Conservation (phyloP, 495 filamentous ascomycete species). For the Glutinoglossum americanum region DNA sequence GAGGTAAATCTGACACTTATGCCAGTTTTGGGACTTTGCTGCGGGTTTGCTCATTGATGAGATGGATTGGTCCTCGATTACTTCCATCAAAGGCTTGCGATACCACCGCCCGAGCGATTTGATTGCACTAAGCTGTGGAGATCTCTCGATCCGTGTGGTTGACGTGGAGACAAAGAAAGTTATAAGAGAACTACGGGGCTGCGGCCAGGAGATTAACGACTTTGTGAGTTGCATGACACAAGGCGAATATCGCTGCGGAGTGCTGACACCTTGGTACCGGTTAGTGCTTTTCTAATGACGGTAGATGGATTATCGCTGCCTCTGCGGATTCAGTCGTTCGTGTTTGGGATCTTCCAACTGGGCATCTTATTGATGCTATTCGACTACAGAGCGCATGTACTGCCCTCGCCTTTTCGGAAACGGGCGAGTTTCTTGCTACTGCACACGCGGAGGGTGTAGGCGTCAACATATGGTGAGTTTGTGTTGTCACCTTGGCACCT, state of each 20-base stretch:
- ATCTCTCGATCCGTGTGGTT: constrained; percentile 67
- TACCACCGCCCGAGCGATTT: constrained; percentile 68
- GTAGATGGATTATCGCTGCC: constrained; percentile 79
- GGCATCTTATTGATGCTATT: constrained; percentile 82
- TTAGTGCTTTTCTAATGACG: constrained; percentile 67
- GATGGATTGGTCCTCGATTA: constrained; percentile 67
- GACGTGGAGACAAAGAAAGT: constrained; percentile 79
- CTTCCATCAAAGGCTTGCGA: constrained; percentile 49
- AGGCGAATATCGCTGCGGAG: background rate
- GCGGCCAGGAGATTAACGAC: constrained; percentile 58
- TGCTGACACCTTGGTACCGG: background rate
- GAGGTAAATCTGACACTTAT: constrained; percentile 6
- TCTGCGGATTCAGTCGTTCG: constrained; percentile 64
- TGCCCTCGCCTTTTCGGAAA: constrained; percentile 65
- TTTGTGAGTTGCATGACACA: constrained; percentile 20
- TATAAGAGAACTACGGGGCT: constrained; percentile 84
- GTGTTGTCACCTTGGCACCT: background rate
- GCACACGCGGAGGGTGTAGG: constrained; percentile 69
- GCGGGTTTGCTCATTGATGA: constrained; percentile 58
- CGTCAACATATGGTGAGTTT: constrained; percentile 51
- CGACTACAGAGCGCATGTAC: constrained; percentile 53
- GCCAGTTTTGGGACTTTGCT: constrained; percentile 72
- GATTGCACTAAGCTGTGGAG: constrained; percentile 75
- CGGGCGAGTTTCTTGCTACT: constrained; percentile 82
- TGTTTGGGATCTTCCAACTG: constrained; percentile 89